phyloP scores from a whole-genome alignment of 176 grass and related monocot genomes.

The Alloteropsis semialata region DNA sequence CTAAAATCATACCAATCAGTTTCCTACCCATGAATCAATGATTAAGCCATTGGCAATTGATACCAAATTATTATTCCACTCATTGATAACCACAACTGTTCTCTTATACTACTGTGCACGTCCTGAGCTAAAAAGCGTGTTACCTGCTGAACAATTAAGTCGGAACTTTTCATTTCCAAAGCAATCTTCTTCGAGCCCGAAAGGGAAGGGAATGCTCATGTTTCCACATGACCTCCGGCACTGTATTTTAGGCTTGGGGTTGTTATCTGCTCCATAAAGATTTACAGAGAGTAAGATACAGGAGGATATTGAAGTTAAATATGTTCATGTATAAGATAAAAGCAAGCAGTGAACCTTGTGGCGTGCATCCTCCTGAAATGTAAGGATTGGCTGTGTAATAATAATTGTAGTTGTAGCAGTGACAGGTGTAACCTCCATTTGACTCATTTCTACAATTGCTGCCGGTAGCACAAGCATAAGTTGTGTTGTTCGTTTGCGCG shows the following conservation, averaged over 20 bases:
- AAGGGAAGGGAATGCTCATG: too few relatives aligned
- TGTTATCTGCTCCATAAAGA: too few relatives aligned
- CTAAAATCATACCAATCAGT: too few relatives aligned
- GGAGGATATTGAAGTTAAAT: background rate
- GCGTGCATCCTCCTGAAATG: background rate
- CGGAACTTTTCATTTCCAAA: too few relatives aligned
- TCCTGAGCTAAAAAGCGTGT: too few relatives aligned
- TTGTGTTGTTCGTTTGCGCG: background rate
- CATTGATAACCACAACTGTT: background rate
- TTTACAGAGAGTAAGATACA: background rate
- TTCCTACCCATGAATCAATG: too few relatives aligned
- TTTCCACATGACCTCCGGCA: too few relatives aligned
- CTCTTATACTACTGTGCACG: background rate
- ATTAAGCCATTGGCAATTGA: background rate
- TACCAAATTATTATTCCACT: background rate
- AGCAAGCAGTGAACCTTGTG: background rate
- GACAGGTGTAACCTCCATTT: background rate
- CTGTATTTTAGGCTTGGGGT: too few relatives aligned
- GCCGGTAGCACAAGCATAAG: background rate
- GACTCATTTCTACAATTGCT: background rate
- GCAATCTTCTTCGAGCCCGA: too few relatives aligned
- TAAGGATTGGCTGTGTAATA: too few relatives aligned
- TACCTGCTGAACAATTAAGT: too few relatives aligned
- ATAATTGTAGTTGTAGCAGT: accelerated
- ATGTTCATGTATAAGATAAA: background rate